Base-by-base conservation (phyloP, 1,139 yeast species). In the Yamadazyma jaroonii region DNA sequence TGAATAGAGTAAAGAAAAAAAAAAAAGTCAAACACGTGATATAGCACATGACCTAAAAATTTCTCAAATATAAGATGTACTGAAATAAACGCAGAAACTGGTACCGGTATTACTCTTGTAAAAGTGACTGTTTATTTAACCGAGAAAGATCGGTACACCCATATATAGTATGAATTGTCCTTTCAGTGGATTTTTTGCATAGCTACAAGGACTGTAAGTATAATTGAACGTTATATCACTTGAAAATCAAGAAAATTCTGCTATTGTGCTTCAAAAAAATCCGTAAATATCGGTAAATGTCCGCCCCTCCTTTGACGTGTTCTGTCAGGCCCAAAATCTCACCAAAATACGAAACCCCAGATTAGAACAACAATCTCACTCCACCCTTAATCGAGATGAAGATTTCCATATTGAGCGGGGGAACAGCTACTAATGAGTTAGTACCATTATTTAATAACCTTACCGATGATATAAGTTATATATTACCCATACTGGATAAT, bases 401-500 rank as follows among this genome's bases (percentile, higher is more conserved):
- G 22, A 53, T 72, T 9, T 76, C 77, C 0, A 73, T 84, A 0
- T 61, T 84, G 13, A 77, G 86, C 13, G 92, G 92, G 0, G 92
- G 92, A 1, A 82, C 90, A 0, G 90, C 89, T 27, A 79, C 90
- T 15, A 84, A 84, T 51, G 77, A 77, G 25, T 61, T 84, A 12
- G 78, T 81, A 2, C 59, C 72, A 2, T 52, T 77, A 2, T 79
- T 81, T 46, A 60, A 61, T 34, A 40, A 59, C 2, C 43, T 77
- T 2, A 57, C 77, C 0, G 52, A 59, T 12, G 56, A 60, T 10
- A 65, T 84, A 10, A 67, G 84, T 1, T 89, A 84, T 49, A 70
- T 89, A 2, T 63, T 90, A 29, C 97, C 97, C 0, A 79, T 90
- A 9, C 82, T 88, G 39, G 97, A 90, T 56, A 90, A 90, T 55